These are phyloP conservation scores for Handroanthus guayacan DNA, from an alignment of 257 asterid genomes.

Conservation along the genomic window DNA sequence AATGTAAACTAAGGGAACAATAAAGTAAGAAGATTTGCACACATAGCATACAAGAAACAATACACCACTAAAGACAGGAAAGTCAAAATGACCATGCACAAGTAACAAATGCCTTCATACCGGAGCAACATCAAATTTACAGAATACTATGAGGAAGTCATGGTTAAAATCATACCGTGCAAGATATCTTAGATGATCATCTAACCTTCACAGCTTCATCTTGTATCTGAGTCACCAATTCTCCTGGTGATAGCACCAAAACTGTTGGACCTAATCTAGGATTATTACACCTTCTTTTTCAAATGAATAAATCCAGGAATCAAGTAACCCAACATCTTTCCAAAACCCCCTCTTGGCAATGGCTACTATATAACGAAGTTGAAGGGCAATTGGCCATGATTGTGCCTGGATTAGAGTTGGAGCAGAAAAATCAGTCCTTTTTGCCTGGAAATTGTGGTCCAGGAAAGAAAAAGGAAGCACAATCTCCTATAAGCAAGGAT, in stretches of 20 bases:
- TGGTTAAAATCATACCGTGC: slow-evolving; percentile 67
- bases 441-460: slow-evolving; percentile 59
- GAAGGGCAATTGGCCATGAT: slow-evolving; percentile 91
- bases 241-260: slow-evolving; percentile 92
- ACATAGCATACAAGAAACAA: slow-evolving; percentile 23
- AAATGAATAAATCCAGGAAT: slow-evolving; percentile 88
- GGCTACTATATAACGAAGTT: slow-evolving; percentile 89
- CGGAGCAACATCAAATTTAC: background rate
- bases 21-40: slow-evolving; percentile 11
- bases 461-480: slow-evolving; percentile 33
- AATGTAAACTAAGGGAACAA: no score
- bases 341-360: slow-evolving; percentile 95
- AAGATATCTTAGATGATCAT: slow-evolving; percentile 74
- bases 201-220: slow-evolving; percentile 88
- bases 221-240: slow-evolving; percentile 92
- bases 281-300: slow-evolving; percentile 57
- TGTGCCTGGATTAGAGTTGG: slow-evolving; percentile 98
- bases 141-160: slow-evolving; percentile 25
- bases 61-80: slow-evolving; percentile 10
- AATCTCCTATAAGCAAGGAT: slow-evolving; percentile 41
- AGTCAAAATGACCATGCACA: slow-evolving; percentile 18
- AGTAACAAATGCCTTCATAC: background rate
- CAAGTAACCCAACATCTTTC: slow-evolving; percentile 87
- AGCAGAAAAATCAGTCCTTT: slow-evolving; percentile 84
- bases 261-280: slow-evolving; percentile 86